Base-by-base conservation (phyloP, 176 grass and related monocot genomes). In the Zea luxurians region DNA sequence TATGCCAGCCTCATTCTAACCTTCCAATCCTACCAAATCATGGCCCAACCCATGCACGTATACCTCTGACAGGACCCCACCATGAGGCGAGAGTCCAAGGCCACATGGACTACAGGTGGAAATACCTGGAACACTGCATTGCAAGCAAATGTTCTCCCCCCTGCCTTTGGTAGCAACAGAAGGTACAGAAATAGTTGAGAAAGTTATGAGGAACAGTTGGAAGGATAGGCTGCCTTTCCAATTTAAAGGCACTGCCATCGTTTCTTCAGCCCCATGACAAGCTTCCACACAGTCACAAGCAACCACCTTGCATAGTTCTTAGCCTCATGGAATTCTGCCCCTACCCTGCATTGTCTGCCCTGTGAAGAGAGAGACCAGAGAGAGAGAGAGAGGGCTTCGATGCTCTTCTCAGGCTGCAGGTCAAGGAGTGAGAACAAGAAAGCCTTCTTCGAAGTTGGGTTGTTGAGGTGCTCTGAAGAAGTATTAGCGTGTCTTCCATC, bases 81-180 rank as follows among this genome's bases (percentile, higher is more conserved):
- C 80, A 81, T 90, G 84, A 90, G 75, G 64, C 52, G 71, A 58
- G 71, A 79, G 70, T 64, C 69, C 45, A 80, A 21, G 57, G 62
- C 84, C 84, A 83, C 88, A 87, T 90, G 83, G 84, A 80, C 76
- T 77, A 75, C 88, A 90, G 84, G 73, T 90, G 88, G 76, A 86
- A 90, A 87, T 80, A 66, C 80, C 72, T 90, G 84, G 80, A 89
- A 81, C 72, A 81, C 82, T 77, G 72, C 78, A 76, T 38, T 77
- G 78, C 34, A 85, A 89, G 87, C 87, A 81, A 83, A 80, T 90
- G 84, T 38, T n/a, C 37, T 59, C 76, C 41, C 65, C 60, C 0
- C 80, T 76, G 65, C 71, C 76, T 84, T 84, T 87, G 71, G 71
- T 84, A 85, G 21, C 84, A 90, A 80, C 82, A 85, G 43, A 84